Percentiles rank a stretch among this genome's conserved stretches.
Conservation (phyloP, 345 rosid species). For the Durio zibethinus region DNA sequence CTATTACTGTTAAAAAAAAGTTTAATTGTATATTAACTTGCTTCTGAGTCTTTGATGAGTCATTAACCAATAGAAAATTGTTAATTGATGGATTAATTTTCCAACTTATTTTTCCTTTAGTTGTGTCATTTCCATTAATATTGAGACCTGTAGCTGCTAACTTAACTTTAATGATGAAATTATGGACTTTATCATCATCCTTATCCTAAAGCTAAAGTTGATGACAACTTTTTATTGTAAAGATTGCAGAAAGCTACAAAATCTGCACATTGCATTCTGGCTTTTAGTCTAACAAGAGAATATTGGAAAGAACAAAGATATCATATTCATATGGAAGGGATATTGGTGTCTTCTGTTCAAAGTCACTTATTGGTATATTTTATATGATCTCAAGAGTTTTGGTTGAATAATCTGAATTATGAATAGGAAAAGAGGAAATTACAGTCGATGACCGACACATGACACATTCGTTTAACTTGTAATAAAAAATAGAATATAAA, state of each 20-base stretch:
- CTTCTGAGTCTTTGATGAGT: slow-evolving; percentile 22
- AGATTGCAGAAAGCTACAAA: slow-evolving; percentile 19
- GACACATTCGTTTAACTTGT: background rate
- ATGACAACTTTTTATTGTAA: slow-evolving; percentile 12
- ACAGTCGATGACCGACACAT: background rate
- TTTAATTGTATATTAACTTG: background rate
- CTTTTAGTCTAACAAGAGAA: slow-evolving; percentile 11
- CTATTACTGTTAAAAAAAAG: background rate
- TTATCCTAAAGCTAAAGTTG: slow-evolving; percentile 30
- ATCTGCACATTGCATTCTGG: slow-evolving; percentile 5
- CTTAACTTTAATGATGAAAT: slow-evolving; percentile 1
- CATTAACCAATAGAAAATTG: slow-evolving; percentile 38
- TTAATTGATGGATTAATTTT: slow-evolving; percentile 10
- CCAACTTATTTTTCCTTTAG: background rate
- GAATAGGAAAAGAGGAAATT: background rate
- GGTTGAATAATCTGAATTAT: background rate
- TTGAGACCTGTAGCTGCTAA: slow-evolving; percentile 16
- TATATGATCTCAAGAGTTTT: background rate
- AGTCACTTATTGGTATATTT: background rate
- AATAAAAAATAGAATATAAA: no score
- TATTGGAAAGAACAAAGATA: background rate
- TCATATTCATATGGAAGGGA: background rate
- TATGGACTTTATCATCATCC: slow-evolving; percentile 26
- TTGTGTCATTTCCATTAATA: slow-evolving; percentile 24
- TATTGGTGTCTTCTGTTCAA: background rate